Conservation (phyloP, 345 rosid genomes). For the Eucalyptus pauciflora region DNA sequence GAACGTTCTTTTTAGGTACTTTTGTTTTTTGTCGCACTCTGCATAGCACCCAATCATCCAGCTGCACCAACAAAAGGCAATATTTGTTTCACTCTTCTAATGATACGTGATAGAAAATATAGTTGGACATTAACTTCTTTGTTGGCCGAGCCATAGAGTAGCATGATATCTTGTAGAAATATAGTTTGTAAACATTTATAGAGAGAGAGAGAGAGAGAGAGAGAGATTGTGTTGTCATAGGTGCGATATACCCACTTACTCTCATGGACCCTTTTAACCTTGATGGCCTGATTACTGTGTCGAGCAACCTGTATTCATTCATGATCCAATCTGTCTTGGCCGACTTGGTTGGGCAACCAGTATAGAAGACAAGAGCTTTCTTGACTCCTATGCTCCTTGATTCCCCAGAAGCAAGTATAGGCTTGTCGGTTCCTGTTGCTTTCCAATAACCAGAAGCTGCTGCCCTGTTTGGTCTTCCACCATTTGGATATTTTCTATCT, state of each 20-base stretch:
- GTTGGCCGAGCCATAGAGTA: background rate
- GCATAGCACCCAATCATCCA: conserved; percentile 49
- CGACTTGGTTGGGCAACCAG: conserved; percentile 30
- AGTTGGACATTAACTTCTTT: background rate
- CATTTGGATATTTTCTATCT: conserved; percentile 29
- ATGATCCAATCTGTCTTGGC: conserved; percentile 42
- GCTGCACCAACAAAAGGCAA: conserved; percentile 2
- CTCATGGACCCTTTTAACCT: conserved; percentile 34
- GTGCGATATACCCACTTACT: conserved; percentile 9
- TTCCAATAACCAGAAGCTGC: conserved; percentile 43
- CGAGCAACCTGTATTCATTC: conserved; percentile 36
- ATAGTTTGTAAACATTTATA: background rate
- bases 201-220: background rate
- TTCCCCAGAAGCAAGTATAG: conserved; percentile 18
- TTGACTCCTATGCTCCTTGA: conserved; percentile 35
- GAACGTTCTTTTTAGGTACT: background rate
- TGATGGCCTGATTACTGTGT: conserved; percentile 4
- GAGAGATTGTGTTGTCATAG: background rate
- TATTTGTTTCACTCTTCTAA: background rate
- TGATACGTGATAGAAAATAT: background rate
- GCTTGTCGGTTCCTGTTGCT: conserved; percentile 25
- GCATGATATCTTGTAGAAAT: background rate
- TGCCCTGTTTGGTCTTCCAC: conserved; percentile 22
- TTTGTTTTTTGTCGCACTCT: conserved; percentile 22
- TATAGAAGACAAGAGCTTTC: conserved; percentile 38